Conservation (phyloP, 1,139 yeast genomes). For the Kurtzmaniella quercitrusa region DNA sequence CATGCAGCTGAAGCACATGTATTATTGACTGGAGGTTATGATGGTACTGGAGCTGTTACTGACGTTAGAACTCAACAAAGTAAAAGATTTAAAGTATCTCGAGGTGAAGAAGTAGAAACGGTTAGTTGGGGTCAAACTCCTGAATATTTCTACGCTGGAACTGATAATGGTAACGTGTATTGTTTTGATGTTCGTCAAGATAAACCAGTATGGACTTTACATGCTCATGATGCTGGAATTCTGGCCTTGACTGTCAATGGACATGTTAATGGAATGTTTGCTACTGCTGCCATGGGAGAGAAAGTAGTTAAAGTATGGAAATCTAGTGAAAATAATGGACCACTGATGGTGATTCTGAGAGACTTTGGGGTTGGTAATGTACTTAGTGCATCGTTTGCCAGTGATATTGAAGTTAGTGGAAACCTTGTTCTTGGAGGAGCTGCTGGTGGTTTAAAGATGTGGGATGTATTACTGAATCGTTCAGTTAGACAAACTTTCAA, state of each 20-base stretch:
- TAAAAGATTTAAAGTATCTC: conserved; percentile 57
- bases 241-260: conserved; percentile 73
- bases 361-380: conserved; percentile 96
- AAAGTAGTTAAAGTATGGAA: conserved; percentile 87
- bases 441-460: conserved; percentile 75
- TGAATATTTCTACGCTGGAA: conserved; percentile 77
- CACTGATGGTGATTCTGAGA: conserved; percentile 86
- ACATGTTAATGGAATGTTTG: conserved; percentile 68
- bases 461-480: conserved; percentile 85
- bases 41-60: conserved; percentile 68
- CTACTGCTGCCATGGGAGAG: conserved; percentile 91
- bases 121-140: conserved; percentile 65
- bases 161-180: conserved; percentile 87
- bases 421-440: conserved; percentile 87
- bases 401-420: conserved; percentile 85
- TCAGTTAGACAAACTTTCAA: conserved; percentile 71
- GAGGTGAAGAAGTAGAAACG: conserved; percentile 78
- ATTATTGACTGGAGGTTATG: conserved; percentile 90
- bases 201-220: conserved; percentile 87
- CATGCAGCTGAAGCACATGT: conserved; percentile 73
- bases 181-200: conserved; percentile 79
- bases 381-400: conserved; percentile 76
- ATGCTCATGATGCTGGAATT: conserved; percentile 95
- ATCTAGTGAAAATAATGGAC: conserved; percentile 44
- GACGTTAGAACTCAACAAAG: conserved; percentile 73